Conservation (phyloP, 1,284 basidiomycete species). For the Cerrena zonata region DNA sequence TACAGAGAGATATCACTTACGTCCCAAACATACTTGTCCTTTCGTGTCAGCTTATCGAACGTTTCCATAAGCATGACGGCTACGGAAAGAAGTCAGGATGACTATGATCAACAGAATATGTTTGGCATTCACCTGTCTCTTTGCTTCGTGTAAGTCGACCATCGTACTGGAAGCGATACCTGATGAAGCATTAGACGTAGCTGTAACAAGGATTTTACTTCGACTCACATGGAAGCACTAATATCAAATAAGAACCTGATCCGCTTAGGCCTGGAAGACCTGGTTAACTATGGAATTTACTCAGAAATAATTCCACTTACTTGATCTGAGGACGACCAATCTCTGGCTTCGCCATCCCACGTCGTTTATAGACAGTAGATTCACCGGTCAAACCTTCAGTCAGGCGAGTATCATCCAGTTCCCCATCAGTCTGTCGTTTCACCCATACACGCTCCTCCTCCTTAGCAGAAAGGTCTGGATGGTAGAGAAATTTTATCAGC, state of each 20-base stretch:
- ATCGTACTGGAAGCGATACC: constrained; percentile 69
- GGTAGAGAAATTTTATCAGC: not conserved
- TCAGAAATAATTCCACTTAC: constrained; percentile 31
- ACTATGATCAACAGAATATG: not conserved
- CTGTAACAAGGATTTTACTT: too few species aligned
- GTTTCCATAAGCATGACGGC: constrained; percentile 70
- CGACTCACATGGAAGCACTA: constrained; percentile 58
- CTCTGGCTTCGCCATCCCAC: constrained; percentile 64
- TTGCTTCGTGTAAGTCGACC: constrained; percentile 55
- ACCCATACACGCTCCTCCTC: constrained; percentile 67
- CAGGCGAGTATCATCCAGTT: constrained; percentile 59
- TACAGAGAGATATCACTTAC: constrained; percentile 38
- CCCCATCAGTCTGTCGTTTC: constrained; percentile 64
- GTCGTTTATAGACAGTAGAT: constrained; percentile 61
- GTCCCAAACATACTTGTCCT: constrained; percentile 70
- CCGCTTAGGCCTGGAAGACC: constrained; percentile 61
- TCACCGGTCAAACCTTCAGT: constrained; percentile 64
- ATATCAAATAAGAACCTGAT: constrained; percentile 66
- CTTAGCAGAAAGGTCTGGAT: constrained; percentile 53
- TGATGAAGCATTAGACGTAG: too few species aligned
- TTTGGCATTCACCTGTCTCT: constrained; percentile 47
- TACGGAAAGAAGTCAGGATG: constrained; percentile 17
- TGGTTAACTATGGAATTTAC: constrained; percentile 23
- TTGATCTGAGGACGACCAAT: constrained; percentile 61
- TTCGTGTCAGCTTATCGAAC: constrained; percentile 52